Base-by-base conservation (phyloP, 345 rosid genomes). In the Euphorbia peplus region DNA sequence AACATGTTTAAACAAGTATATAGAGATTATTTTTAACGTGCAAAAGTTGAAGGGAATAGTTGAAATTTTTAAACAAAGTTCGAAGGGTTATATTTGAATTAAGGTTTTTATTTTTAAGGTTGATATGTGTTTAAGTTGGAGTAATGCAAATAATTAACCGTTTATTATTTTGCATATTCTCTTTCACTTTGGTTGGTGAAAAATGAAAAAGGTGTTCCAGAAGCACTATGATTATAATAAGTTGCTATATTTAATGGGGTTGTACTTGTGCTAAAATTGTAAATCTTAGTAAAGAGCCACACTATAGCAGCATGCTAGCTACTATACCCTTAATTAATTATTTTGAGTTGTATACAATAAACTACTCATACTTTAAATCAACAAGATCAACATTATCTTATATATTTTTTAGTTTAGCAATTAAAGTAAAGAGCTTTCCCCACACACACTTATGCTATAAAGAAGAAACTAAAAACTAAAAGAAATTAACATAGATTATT, bases 311-410 rank as follows among this genome's bases (percentile, higher is more conserved):
- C 60, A 41, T 12, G 39, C 41, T 25, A 14, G 52, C 1, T 5
- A 25, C 24, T 53, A 32, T 32, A 32, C 37, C 37, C 37, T 32
- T 32, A 32, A 32, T 22, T 6, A 35, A 37, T 37, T 25, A 9
- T 1, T 18, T 60, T 35, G 2, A 8, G 4, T 3, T 42, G 25
- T 2, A 19, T 21, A 39, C 6, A 39, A 19, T 24, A 22, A 54
- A 24, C 5, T 24, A 55, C 16, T 21, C 16, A 22, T 39, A 28
- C 61, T 39, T 22, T 64, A 44, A 26, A 24, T 28, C 19, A 14
- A 22, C 30, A 67, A 39, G 12, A 50, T 59, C 48, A 19, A 50
- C 48, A 29, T 58, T 29, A n/a, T 58, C 65, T 59, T 46, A 47
- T 24, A n/a, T 44, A n/a, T 69, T 24, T 69, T 44, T 22, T 8